Base-by-base conservation (phyloP, 2,329 filamentous ascomycete species). In the Boeremia exigua region DNA sequence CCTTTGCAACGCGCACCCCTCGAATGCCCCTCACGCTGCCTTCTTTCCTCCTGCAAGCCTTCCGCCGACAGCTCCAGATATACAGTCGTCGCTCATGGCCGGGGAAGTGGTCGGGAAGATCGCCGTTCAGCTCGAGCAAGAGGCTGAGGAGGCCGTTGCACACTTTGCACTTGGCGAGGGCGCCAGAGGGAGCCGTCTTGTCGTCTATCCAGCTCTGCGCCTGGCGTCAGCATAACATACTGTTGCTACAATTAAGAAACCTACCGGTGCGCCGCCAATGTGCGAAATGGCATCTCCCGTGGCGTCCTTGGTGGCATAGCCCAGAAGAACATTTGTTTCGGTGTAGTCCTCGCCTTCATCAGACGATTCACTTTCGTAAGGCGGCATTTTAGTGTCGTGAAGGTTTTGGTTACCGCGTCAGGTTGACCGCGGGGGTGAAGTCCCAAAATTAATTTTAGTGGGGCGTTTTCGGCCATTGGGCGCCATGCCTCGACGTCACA, bases 31-130 rank as follows among this genome's bases (percentile, higher is more conserved):
- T 85, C 54, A 97, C 83, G 72, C 90, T 94, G 1, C 95, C 95
- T 17, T 88, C 84, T 68, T 92, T 94, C 60, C 93, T 84, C 67
- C 90, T 86, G 72, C 95, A 99, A 10, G 86, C 81, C 74, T 90
- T 91, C 62, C 86, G 84, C 56, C 87, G 84, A 75, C 95, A 99
- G 15, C 85, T 85, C 74, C 96, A 92, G 11, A 99, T 82, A 70
- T 97, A 98, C 15, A 99, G 74, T 59, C 94, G 86, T 64, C 95
- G 84, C 69, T 97, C 92, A 76, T 98, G 91, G 52, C 88, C 87
- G 1, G 92, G 90, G 69, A 96, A 97, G 44, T 86, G 84, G 51
- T 94, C 89, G 12, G 92, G 93, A 3, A 98, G 83, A 72, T 97
- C 92, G 67, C 87, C 93, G 76, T 99, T 92, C 27, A 99, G 84